Evolutionary conservation across 2,329 filamentous ascomycete species (phyloP), one percentile per base, ranked within the genome.

Genomic region (Neonectria ditissima): DNA sequence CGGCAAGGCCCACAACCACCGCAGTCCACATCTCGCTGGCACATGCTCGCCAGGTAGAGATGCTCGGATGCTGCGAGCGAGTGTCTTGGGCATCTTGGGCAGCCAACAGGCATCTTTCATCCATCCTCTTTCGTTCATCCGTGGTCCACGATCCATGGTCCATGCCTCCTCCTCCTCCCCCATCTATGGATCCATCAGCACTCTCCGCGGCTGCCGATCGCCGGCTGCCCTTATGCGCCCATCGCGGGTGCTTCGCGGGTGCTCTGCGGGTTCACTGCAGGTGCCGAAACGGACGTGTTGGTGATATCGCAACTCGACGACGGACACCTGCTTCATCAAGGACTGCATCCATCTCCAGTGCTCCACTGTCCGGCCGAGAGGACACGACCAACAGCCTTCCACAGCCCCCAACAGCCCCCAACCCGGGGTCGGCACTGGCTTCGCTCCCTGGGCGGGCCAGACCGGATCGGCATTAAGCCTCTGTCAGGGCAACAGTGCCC

Each of bases 251-350:
- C n/a, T 39, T 7, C 18, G 43, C 34, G 30, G 22, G 44, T 39
- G 30, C 32, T 41, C 9, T 20, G 37, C n/a, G 37, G 37, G 37
- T 22, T 34, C 30, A 51, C 53, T 50, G 62, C 54, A 59, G 66
- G 60, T 59, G 60, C 64, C 65, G 62, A 41, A 13, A 58, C 26
- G 63, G 51, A 63, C 20, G 45, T 62, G 69, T 72, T 73, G 70
- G 70, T 72, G 70, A 73, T 48, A 56, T 50, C 55, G 28, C 8
- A 53, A 52, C 43, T 55, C 59, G 26, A 56, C 37, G 34, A 55
- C 44, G 50, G 51, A 62, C 59, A 68, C 66, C 68, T 71, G 69
- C 68, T 72, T 45, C 57, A 68, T 72, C 55, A 32, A 30, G 37
- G 30, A 22, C 28, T 26, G 48, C 24, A 14, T 32, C 28, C 37